Conservation (phyloP, 2,329 filamentous ascomycete genomes). For the Claviceps arundinis region DNA sequence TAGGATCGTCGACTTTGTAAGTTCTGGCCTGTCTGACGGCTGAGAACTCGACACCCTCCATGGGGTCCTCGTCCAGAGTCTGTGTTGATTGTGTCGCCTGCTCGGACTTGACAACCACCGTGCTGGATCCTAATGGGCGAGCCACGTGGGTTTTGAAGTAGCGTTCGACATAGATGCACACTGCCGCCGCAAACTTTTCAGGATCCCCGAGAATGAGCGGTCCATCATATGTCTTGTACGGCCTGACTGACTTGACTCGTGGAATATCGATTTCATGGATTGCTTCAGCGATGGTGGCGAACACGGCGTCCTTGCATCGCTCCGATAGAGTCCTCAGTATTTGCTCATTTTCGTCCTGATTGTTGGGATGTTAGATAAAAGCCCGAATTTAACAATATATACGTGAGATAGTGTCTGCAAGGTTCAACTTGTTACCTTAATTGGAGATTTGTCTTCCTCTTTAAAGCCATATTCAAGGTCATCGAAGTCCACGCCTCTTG, state of each 20-base stretch:
- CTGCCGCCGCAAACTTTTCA: slow-evolving; percentile 55
- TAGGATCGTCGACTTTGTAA: slow-evolving; percentile 68
- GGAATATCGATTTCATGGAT: slow-evolving; percentile 69
- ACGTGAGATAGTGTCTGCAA: neutral
- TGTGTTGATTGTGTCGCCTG: slow-evolving; percentile 36
- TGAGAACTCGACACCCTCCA: slow-evolving; percentile 44
- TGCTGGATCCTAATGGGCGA: slow-evolving; percentile 60
- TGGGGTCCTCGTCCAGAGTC: slow-evolving; percentile 32
- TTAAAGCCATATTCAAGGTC: slow-evolving; percentile 81
- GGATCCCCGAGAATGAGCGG: slow-evolving; percentile 67
- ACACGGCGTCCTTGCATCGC: slow-evolving; percentile 52
- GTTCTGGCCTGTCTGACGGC: slow-evolving; percentile 63
- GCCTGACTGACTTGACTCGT: slow-evolving; percentile 59
- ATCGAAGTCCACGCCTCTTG: slow-evolving; percentile 83
- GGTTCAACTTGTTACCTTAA: slow-evolving; percentile 42
- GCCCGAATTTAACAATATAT: too few species aligned
- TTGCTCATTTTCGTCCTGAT: slow-evolving; percentile 50
- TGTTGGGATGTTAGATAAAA: neutral
- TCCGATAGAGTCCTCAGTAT: slow-evolving; percentile 52
- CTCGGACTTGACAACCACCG: slow-evolving; percentile 50
- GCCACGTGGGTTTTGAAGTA: slow-evolving; percentile 80
- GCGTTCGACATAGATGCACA: slow-evolving; percentile 77
- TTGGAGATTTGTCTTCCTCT: slow-evolving; percentile 66
- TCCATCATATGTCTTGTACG: slow-evolving; percentile 69
- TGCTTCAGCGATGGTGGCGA: slow-evolving; percentile 78